These are phyloP conservation scores for Jatropha multifida DNA, from an alignment of 441 rosid genomes.

Conservation along the genomic window DNA sequence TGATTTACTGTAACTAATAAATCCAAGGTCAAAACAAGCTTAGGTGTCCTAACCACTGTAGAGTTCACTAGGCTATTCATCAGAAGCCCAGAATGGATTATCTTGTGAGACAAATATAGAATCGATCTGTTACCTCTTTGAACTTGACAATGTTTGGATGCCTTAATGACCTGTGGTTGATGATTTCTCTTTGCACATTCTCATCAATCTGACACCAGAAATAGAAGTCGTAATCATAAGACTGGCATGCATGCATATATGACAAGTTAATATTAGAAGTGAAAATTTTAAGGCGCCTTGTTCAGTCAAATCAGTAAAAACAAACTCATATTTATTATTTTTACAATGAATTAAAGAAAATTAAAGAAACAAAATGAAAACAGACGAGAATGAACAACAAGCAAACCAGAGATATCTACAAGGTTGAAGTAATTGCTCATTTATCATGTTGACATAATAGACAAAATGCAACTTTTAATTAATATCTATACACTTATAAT, in stretches of 20 bases:
- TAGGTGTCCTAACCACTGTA: too few species aligned
- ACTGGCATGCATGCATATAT: background rate
- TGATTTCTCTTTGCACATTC: constrained; percentile 74
- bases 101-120: background rate
- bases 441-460: background rate
- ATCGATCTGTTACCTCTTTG: constrained; percentile 52
- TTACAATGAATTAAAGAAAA: too few species aligned
- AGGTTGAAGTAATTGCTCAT: background rate
- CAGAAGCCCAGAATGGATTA: background rate
- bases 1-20: too few species aligned
- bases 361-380: background rate
- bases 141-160: constrained; percentile 73
- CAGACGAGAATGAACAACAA: background rate
- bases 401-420: background rate
- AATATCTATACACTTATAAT: background rate
- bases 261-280: background rate
- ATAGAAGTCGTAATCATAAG: constrained; percentile 4
- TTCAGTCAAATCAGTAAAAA: background rate
- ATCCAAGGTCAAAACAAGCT: too few species aligned
- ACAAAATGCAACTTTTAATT: background rate
- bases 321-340: too few species aligned
- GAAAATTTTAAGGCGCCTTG: background rate
- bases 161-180: constrained; percentile 64
- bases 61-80: too few species aligned
- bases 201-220: constrained; percentile 62